Conservation (phyloP, 441 rosid genomes). For the Kokia cookei region DNA sequence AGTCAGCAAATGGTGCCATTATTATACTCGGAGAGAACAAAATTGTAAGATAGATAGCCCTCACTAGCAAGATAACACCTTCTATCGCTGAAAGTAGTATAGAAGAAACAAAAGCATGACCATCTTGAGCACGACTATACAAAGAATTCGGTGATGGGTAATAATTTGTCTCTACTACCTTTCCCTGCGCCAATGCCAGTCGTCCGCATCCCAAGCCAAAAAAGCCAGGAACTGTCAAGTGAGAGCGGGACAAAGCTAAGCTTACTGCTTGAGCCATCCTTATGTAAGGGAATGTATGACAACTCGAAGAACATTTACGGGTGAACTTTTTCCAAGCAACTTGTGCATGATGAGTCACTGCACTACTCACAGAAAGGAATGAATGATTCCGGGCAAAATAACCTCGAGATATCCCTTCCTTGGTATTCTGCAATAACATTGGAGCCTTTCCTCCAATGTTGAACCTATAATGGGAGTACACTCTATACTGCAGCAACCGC, state of each 20-base stretch:
- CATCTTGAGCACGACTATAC: slow-evolving; percentile 69
- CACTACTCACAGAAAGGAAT: slow-evolving; percentile 29
- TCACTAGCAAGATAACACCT: slow-evolving; percentile 55
- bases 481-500: slow-evolving; percentile 31
- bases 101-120: slow-evolving; percentile 60
- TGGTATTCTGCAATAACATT: slow-evolving; percentile 14
- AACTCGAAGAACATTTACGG: slow-evolving; percentile 26
- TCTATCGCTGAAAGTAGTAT: slow-evolving; percentile 48
- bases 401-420: slow-evolving; percentile 22
- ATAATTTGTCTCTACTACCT: slow-evolving; percentile 30
- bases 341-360: slow-evolving; percentile 48
- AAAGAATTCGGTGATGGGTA: slow-evolving; percentile 54
- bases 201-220: slow-evolving; percentile 55
- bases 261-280: slow-evolving; percentile 81
- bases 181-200: slow-evolving; percentile 64
- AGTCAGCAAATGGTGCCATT: slow-evolving; percentile 80
- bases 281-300: slow-evolving; percentile 28
- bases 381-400: slow-evolving; percentile 35
- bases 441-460: slow-evolving; percentile 30
- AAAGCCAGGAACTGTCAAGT: slow-evolving; percentile 56
- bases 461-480: slow-evolving; percentile 30
- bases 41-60: slow-evolving; percentile 69
- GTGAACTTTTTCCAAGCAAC: slow-evolving; percentile 64
- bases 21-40: slow-evolving; percentile 75
- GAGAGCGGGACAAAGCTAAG: slow-evolving; percentile 76